Conservation (phyloP, 768 basidiomycete species). For the Candolleomyces aberdarensis region DNA sequence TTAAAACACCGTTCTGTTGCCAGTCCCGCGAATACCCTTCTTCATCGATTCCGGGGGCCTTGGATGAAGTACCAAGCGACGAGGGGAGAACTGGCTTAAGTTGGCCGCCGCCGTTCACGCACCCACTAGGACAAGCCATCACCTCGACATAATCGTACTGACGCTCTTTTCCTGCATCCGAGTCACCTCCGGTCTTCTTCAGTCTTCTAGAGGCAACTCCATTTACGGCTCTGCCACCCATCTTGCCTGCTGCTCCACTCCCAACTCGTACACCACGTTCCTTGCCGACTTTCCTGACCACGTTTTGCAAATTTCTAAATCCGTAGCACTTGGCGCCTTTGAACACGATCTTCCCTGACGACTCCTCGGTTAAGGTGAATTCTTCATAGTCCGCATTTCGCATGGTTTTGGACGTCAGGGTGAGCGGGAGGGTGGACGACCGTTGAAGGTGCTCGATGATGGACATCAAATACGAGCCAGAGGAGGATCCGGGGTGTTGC, state of each 20-base stretch:
- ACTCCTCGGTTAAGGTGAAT: slow-evolving; percentile 47
- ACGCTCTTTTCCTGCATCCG: slow-evolving; percentile 27
- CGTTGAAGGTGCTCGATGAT: slow-evolving; percentile 57
- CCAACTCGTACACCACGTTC: slow-evolving; percentile 74
- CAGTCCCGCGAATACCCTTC: slow-evolving; percentile 70
- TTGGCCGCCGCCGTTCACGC: slow-evolving; percentile 97
- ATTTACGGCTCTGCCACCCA: slow-evolving; percentile 21
- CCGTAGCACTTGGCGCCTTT: slow-evolving; percentile 96
- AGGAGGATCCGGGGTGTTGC: slow-evolving; percentile 78
- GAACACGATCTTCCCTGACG: slow-evolving; percentile 67
- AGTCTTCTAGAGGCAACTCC: slow-evolving; percentile 22
- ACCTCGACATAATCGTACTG: slow-evolving; percentile 93
- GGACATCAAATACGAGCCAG: slow-evolving; percentile 88
- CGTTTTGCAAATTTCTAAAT: slow-evolving; percentile 94
- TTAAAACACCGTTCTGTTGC: slow-evolving; percentile 49
- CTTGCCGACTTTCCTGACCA: slow-evolving; percentile 89
- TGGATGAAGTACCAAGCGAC: background rate
- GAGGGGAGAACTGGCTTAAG: slow-evolving; percentile 34
- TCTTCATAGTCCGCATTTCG: slow-evolving; percentile 81
- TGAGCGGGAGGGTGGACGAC: slow-evolving; percentile 41
- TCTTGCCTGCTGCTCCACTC: slow-evolving; percentile 34
- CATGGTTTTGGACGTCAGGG: slow-evolving; percentile 52
- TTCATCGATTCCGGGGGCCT: slow-evolving; percentile 32
- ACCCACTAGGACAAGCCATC: slow-evolving; percentile 98
- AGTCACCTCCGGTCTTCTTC: slow-evolving; percentile 22